These are phyloP conservation scores for Fistulina hepatica DNA, from an alignment of 1,284 basidiomycete species.

Conservation along the genomic window DNA sequence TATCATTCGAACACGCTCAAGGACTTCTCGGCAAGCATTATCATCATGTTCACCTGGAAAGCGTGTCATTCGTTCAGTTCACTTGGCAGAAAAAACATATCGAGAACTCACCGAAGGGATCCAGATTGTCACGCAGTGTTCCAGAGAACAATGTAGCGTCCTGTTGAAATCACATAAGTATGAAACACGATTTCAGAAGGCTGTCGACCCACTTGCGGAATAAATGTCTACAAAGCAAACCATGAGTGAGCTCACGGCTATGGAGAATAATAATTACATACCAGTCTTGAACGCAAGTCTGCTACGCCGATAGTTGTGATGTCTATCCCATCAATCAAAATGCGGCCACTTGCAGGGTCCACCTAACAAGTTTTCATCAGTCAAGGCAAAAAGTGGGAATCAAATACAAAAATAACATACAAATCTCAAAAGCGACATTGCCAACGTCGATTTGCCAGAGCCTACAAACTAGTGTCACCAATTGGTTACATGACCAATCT, in stretches of 20 bases:
- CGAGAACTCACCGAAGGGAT: constrained; percentile 15
- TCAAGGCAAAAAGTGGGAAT: neutral
- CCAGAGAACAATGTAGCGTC: constrained; percentile 80
- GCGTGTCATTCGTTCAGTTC: constrained; percentile 1
- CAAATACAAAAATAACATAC: constrained; percentile 28
- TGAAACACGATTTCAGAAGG: too few species aligned
- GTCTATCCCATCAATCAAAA: constrained; percentile 14
- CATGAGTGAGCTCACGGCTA: neutral
- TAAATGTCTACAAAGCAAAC: constrained; percentile 49
- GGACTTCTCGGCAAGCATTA: constrained; percentile 58
- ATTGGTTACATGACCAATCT: too few species aligned
- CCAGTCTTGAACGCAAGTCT: constrained; percentile 68
- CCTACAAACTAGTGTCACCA: too few species aligned
- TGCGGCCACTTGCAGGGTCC: constrained; percentile 62
- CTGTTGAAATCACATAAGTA: too few species aligned
- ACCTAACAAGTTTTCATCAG: constrained; percentile 30
- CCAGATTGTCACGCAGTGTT: constrained; percentile 72
- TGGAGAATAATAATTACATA: constrained; percentile 26
- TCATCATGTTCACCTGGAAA: constrained; percentile 71
- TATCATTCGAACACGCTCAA: constrained; percentile 56
- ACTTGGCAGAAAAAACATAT: neutral
- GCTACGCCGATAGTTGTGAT: constrained; percentile 76
- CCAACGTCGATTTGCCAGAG: constrained; percentile 72
- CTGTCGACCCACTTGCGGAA: too few species aligned
- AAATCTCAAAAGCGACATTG: constrained; percentile 81